Evolutionary conservation across 192 early-diverging fungal genomes (phyloP).

Genomic region (Endogone sp.): DNA sequence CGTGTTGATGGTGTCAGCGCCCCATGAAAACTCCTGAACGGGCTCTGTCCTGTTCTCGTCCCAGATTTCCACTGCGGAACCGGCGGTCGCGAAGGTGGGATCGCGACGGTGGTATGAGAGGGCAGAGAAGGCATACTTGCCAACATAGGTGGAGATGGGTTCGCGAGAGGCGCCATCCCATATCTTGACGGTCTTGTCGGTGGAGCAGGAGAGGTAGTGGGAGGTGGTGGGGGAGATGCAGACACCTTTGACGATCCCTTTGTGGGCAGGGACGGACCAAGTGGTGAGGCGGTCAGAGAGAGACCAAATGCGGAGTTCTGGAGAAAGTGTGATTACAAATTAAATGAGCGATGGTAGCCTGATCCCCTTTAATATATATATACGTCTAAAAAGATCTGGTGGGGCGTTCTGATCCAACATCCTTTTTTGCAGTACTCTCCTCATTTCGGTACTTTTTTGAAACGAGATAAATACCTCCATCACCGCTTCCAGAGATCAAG

Average conservation of each 20-base stretch:
- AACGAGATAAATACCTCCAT: conserved; percentile 62
- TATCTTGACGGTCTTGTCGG: conserved; percentile 93
- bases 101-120: conserved; percentile 89
- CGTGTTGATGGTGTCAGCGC: conserved; percentile 89
- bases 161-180: conserved; percentile 61
- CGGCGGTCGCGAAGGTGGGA: conserved; percentile 85
- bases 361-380: too few species aligned
- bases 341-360: too few species aligned
- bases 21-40: conserved; percentile 82
- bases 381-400: too few species aligned
- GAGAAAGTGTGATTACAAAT: background rate
- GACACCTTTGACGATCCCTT: conserved; percentile 85
- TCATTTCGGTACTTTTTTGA: too few species aligned
- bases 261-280: conserved; percentile 79
- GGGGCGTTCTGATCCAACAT: too few species aligned
- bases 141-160: conserved; percentile 74
- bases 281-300: conserved; percentile 69
- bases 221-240: conserved; percentile 62
- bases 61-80: conserved; percentile 89
- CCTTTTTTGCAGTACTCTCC: background rate
- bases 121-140: conserved; percentile 76
- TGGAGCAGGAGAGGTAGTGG: conserved; percentile 85
- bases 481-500: conserved; percentile 87
- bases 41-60: conserved; percentile 87
- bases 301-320: conserved; percentile 90